A percentile compares a stretch with the other conserved stretches of the same genome.
phyloP scores from a whole-genome alignment of 108 stramenopile genomes.

The Cyclotella atomus region DNA sequence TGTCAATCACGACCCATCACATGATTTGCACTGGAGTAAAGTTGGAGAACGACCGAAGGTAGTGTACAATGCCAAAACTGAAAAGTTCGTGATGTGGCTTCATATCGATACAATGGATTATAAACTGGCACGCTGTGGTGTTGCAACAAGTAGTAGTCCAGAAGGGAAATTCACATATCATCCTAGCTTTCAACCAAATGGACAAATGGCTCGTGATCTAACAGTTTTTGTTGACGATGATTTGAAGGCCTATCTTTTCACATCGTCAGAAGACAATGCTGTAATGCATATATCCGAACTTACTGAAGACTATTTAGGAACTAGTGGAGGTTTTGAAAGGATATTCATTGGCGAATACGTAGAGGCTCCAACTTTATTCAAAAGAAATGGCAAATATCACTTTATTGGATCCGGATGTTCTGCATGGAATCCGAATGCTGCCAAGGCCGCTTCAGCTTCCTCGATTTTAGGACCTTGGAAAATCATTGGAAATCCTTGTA shows the following conservation, averaged over 20 bases:
- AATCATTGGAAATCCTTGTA: constrained; percentile 16
- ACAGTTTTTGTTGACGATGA: constrained; percentile 33
- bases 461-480: constrained; percentile 16
- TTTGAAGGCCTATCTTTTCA: constrained; percentile 16
- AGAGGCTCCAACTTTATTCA: constrained; percentile 27
- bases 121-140: constrained; percentile 20
- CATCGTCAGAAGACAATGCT: constrained; percentile 30
- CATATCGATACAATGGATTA: constrained; percentile 32
- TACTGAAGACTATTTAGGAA: constrained; percentile 17
- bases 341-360: constrained; percentile 20
- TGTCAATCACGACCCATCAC: constrained; percentile 16
- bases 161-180: constrained; percentile 18
- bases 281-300: constrained; percentile 25
- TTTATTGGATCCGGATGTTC: constrained; percentile 38
- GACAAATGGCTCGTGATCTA: constrained; percentile 28
- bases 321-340: constrained; percentile 12
- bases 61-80: constrained; percentile 19
- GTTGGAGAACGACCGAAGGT: constrained; percentile 32
- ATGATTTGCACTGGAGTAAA: constrained; percentile 11
- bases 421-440: constrained; percentile 33
- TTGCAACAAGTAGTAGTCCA: constrained; percentile 14
- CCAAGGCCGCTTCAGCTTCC: constrained; percentile 6
- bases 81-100: constrained; percentile 37
- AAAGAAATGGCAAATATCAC: constrained; percentile 17
- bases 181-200: constrained; percentile 23